Evolutionary conservation across 768 basidiomycete species (phyloP), one percentile per base, ranked within the genome.

Genomic region (Tephrocybe sp.): DNA sequence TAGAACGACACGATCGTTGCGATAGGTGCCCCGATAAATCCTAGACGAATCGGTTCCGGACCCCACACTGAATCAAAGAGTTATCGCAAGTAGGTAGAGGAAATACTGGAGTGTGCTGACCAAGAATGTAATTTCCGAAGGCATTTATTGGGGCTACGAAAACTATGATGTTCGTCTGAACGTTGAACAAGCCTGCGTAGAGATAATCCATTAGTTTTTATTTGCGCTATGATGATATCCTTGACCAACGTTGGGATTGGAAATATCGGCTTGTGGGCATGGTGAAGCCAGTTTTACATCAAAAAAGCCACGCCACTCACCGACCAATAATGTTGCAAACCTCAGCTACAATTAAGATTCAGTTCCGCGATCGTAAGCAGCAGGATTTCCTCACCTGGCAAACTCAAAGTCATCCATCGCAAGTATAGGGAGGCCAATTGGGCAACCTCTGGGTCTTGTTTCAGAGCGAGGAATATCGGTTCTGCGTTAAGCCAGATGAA

Each of bases 21-120:
- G 10, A 97, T 73, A 0, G 95, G 94, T 3, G 94, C 94, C 11
- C 94, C 94, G 42, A 88, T 80, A 69, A 91, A 98, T 1, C 94
- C 94, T 2, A 97, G 70, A 11, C 87, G 75, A 49, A 95, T 69
- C 2, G 81, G 70, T 40, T 77, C 70, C 0, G 91, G 91, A 1
- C 91, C 91, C 89, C 89, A 91, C 0, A 94, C 89, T 74, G n/a
- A 34, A 29, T 5, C 44, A 31, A 25, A 10, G 19, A 15, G 7
- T 16, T 4, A 15, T 31, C 29, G 19, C n/a, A 27, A 23, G 31
- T n/a, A 3, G 15, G 10, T 23, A 5, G 7, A 29, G 18, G 27
- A 31, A n/a, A 21, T 40, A 18, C 57, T 15, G 25, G 18, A 15
- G 61, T 18, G 15, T 6, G 22, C 41, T 19, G 0, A 88, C 88